Conservation (phyloP, 2,329 filamentous ascomycete genomes). For the Beauveria varroae region DNA sequence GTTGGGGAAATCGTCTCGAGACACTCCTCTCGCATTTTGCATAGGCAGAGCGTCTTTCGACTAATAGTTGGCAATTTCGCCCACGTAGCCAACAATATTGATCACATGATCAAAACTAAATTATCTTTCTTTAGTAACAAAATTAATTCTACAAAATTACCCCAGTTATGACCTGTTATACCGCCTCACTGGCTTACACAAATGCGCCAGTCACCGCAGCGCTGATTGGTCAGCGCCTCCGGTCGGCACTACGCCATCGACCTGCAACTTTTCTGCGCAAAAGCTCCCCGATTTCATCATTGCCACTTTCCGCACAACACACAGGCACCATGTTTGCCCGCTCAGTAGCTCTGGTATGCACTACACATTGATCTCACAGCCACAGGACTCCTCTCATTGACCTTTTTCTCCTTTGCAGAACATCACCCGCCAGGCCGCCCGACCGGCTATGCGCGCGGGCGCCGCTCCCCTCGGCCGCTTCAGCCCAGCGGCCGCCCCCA, state of each 20-base stretch:
- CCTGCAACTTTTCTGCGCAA: conserved; percentile 8
- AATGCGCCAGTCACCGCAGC: neutral
- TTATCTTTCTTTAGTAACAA: too few species aligned
- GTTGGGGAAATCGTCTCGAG: too few species aligned
- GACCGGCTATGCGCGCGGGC: conserved; percentile 24
- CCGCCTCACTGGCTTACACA: neutral
- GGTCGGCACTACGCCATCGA: conserved; percentile 12
- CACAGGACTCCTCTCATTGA: neutral
- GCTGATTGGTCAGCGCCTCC: conserved; percentile 13
- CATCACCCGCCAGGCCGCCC: conserved; percentile 30
- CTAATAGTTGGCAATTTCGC: too few species aligned
- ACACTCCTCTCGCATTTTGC: too few species aligned
- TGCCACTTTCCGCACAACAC: neutral
- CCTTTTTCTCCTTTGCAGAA: conserved; percentile 18
- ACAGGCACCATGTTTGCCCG: conserved; percentile 19
- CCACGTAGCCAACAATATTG: too few species aligned
- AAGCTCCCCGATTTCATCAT: conserved; percentile 2
- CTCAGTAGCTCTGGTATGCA: conserved; percentile 19
- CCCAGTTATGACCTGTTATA: neutral
- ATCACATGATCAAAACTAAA: too few species aligned
- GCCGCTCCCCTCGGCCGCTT: conserved; percentile 14
- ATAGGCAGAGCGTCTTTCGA: too few species aligned
- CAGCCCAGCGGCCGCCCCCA: conserved; percentile 1
- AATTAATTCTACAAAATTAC: neutral
- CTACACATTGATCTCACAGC: neutral